Conservation (phyloP, 176 grass and related monocot species). For the Rhipidocladum racemiflorum region DNA sequence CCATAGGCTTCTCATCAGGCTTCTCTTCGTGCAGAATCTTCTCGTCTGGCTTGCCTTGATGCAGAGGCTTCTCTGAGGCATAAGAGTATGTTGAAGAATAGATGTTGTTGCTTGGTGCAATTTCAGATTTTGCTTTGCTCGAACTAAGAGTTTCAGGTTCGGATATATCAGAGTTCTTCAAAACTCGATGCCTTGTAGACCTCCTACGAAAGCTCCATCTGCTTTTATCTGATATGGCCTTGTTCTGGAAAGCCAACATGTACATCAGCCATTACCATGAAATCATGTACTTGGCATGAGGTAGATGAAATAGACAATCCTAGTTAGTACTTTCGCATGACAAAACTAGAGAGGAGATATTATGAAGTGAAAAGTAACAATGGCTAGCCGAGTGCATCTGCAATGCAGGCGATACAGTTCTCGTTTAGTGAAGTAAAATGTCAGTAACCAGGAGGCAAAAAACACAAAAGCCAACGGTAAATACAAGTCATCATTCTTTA, state of each 20-base stretch:
- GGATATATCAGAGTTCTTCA: conserved; percentile 75
- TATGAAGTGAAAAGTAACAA: conserved; percentile 6
- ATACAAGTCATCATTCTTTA: neutral
- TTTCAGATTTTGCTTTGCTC: conserved; percentile 78
- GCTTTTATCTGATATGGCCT: conserved; percentile 82
- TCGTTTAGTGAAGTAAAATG: neutral
- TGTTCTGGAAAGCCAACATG: conserved; percentile 50
- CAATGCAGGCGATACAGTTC: neutral
- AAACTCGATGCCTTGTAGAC: conserved; percentile 83
- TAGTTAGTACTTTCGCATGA: neutral
- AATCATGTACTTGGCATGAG: neutral
- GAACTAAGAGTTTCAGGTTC: conserved; percentile 69
- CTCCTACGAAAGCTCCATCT: conserved; percentile 96
- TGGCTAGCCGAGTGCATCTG: neutral
- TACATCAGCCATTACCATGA: conserved; percentile 12
- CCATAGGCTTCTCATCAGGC: conserved; percentile 30
- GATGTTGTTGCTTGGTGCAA: conserved; percentile 44
- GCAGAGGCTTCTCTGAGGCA: conserved; percentile 58
- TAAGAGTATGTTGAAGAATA: conserved; percentile 72
- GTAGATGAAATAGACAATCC: neutral
- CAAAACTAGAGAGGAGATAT: neutral
- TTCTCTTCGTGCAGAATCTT: conserved; percentile 40
- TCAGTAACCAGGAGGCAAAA: neutral
- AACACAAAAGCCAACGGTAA: neutral
- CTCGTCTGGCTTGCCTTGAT: conserved; percentile 43